Percentiles rank a stretch among this genome's conserved stretches.
phyloP scores from a whole-genome alignment of 179 eudicot species.

The Pouteria campechiana region DNA sequence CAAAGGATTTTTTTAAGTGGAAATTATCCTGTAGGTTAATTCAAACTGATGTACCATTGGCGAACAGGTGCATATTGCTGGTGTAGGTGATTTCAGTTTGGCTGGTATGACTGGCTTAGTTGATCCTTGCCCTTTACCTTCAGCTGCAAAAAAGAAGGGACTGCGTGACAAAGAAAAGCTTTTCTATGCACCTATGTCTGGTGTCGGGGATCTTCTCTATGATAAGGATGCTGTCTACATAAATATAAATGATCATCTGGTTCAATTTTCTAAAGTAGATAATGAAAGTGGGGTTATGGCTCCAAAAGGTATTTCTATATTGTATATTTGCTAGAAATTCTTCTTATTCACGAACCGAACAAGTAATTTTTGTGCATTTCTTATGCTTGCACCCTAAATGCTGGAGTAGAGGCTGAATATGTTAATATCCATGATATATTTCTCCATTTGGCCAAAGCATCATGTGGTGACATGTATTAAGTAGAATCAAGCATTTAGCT shows the following conservation, averaged over 20 bases:
- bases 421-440: no score
- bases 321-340: no score
- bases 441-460: no score
- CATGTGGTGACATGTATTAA: no score
- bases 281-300: conserved; percentile 30
- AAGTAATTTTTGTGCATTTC: no score
- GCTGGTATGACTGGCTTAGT: conserved; percentile 63
- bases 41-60: conserved; percentile 2
- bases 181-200: conserved; percentile 98
- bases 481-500: no score
- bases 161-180: conserved; percentile 90
- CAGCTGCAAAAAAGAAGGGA: conserved; percentile 97
- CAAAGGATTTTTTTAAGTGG: no score
- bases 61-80: conserved; percentile 86
- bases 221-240: conserved; percentile 96
- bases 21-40: no score
- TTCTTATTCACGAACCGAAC: no score
- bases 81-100: conserved; percentile 79
- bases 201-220: conserved; percentile 85
- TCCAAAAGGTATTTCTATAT: conserved; percentile 44
- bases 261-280: conserved; percentile 75
- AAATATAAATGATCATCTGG: conserved; percentile 79
- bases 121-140: conserved; percentile 97
- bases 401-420: no score
- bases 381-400: no score